Percentiles rank a stretch among this genome's conserved stretches.
These are phyloP conservation scores for Cymbopogon citratus DNA, from an alignment of 176 grass and related monocot genomes.

Conservation along the genomic window DNA sequence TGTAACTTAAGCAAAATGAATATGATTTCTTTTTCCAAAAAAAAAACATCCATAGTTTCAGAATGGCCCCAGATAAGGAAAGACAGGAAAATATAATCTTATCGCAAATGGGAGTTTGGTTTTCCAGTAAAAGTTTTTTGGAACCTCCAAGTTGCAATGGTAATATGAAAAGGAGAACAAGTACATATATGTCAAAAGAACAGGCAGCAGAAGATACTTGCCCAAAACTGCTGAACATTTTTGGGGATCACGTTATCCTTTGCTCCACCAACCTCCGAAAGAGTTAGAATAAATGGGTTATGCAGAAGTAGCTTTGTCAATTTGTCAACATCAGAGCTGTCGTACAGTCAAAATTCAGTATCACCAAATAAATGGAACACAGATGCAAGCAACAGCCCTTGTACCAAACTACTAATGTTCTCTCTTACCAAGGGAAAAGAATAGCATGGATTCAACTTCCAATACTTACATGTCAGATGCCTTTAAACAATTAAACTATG, in stretches of 20 bases:
- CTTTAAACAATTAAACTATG: background rate
- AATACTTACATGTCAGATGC: background rate
- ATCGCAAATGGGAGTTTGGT: background rate
- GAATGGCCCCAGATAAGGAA: background rate
- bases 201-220: conserved; percentile 22
- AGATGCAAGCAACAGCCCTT: conserved; percentile 1
- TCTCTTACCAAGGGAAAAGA: background rate
- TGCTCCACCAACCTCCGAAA: conserved; percentile 60
- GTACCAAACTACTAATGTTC: background rate
- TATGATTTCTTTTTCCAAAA: background rate
- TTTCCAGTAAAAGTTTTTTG: background rate
- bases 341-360: conserved; percentile 8
- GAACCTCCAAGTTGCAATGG: background rate
- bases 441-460: background rate
- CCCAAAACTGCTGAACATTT: conserved; percentile 89
- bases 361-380: conserved; percentile 12
- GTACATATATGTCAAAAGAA: background rate
- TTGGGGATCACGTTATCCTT: conserved; percentile 76
- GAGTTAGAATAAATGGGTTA: conserved; percentile 78
- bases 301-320: conserved; percentile 94
- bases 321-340: conserved; percentile 79
- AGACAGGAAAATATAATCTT: conserved; percentile 1
- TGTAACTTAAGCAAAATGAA: background rate
- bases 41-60: background rate
- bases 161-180: conserved; percentile 1